Base-by-base conservation (phyloP, 140 eudicot species). In the Bidens hawaiensis region DNA sequence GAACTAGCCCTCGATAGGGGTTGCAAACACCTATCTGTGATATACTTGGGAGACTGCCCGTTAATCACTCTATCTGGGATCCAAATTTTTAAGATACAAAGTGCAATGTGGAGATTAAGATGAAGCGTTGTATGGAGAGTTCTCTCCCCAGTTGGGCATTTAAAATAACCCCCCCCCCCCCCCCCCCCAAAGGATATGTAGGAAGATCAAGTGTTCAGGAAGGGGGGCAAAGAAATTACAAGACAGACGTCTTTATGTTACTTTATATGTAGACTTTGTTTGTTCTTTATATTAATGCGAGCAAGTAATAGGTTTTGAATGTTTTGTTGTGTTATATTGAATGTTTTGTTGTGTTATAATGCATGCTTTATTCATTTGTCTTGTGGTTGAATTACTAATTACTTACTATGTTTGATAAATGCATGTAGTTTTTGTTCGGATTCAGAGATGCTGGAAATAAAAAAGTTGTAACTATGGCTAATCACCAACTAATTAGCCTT, bases 1-100 rank as follows among this genome's bases (percentile, higher is more conserved):
- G 86, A 48, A 28, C 56, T 46, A 40, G 89, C 94, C 23, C 15
- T 87, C 17, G 58, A 76, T 61, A 61, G 68, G 6, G 89, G 89
- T 9, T 87, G 96, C 69, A 60, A 22, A 68, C 66, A 66, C 10
- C 86, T 83, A 16, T 41, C 62, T 0, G 33, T 72, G 19, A 51
- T 86, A 52, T 74, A 86, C 71, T 53, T 83, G 16, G 71, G 33
- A 12, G 46, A 74, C 24, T 75, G 90, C 46, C 41, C 53, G 15
- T 73, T 16, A 25, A 25, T 80, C 18, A 74, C 70, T 43, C 6
- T 28, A 18, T 19, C 22, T 4, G 85, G 74, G 2, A 16, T 83
- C 2, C 75, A 72, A 68, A 14, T 78, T 34, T 86, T 80, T 30
- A 75, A 33, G 31, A 58, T 47, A 38, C 17, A 45, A 18, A 80